A percentile compares a stretch with the other conserved stretches of the same genome.
These are phyloP conservation scores for Thelonectria rubi DNA, from an alignment of 2,329 filamentous ascomycete genomes.

Conservation along the genomic window DNA sequence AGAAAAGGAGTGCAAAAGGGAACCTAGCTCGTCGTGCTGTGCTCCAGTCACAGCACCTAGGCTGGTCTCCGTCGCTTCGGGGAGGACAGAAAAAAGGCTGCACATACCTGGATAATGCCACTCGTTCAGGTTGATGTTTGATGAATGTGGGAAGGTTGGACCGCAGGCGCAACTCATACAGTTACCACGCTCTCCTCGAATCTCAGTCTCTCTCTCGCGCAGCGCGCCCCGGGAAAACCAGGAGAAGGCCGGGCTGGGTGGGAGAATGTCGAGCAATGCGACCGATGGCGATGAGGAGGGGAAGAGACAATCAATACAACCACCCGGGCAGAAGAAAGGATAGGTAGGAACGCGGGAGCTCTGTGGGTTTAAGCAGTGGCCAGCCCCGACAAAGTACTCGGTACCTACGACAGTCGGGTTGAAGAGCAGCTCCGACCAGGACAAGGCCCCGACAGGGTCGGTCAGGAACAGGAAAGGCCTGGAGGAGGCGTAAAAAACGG, in stretches of 20 bases:
- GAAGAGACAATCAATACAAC: neutral
- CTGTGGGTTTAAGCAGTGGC: slow-evolving; percentile 33
- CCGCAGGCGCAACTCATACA: slow-evolving; percentile 34
- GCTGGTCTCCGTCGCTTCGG: slow-evolving; percentile 20
- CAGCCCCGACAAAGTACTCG: neutral
- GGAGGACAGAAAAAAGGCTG: slow-evolving; percentile 27
- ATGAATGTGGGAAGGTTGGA: slow-evolving; percentile 10
- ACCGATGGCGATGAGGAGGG: slow-evolving; percentile 18
- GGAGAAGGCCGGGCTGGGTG: slow-evolving; percentile 41
- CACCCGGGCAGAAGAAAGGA: slow-evolving; percentile 16
- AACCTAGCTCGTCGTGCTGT: slow-evolving; percentile 19
- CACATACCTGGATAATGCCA: slow-evolving; percentile 38
- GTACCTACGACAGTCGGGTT: slow-evolving; percentile 29
- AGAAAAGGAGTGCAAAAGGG: slow-evolving; percentile 9
- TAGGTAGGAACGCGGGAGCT: slow-evolving; percentile 24
- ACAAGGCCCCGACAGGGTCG: slow-evolving; percentile 26
- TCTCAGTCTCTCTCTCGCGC: slow-evolving; percentile 29
- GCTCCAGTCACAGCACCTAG: slow-evolving; percentile 23
- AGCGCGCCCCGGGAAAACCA: slow-evolving; percentile 42
- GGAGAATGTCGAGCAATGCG: slow-evolving; percentile 32
- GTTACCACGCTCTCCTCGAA: slow-evolving; percentile 17
- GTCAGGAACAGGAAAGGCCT: slow-evolving; percentile 23
- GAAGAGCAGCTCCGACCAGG: slow-evolving; percentile 27
- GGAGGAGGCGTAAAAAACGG: slow-evolving; percentile 9
- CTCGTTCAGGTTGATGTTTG: slow-evolving; percentile 7